Base-by-base conservation (phyloP, 164 flowering plant genomes). In the Tetrastigma voinierianum region DNA sequence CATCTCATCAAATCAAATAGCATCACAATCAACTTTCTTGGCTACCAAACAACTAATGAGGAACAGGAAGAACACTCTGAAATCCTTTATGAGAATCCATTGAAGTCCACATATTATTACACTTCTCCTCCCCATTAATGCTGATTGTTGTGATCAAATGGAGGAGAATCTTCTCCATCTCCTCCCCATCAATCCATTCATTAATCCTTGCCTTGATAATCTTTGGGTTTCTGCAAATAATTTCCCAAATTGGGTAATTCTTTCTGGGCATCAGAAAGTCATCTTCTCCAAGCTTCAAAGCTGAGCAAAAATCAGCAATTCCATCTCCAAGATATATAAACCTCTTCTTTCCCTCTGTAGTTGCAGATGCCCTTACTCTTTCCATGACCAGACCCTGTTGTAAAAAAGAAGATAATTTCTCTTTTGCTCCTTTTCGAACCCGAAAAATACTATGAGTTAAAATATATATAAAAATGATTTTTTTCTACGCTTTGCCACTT, bases 251-350 rank as follows among this genome's bases (percentile, higher is more conserved):
- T 1, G 79, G 80, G 24, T 67, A 79, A 52, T 71, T 66, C 64
- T 70, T 79, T 52, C 82, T 73, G 2, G 79, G 79, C 82, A 78
- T 70, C 67, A 70, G 18, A 24, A 43, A 25, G 48, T 78, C 79
- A 46, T 46, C 65, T 57, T 65, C 73, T 17, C 40, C 21, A 1
- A 75, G 72, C 64, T 69, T 70, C 49, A 67, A 64, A 17, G 61
- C 49, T 3, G 81, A 64, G 62, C 81, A 78, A 47, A 56, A 67
- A 66, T 75, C 82, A 9, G 67, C 78, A 3, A 5, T 24, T 45
- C 81, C 81, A 61, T 78, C 81, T 8, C 81, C 81, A 0, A 74
- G 45, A 62, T 77, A 74, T 48, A 77, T 68, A 1, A 73, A 49
- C 40, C 12, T 32, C 17, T 53, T 74, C 57, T 63, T 64, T 15